Evolutionary conservation across 2,329 filamentous ascomycete species (phyloP).

Genomic region (Cordyceps javanica): DNA sequence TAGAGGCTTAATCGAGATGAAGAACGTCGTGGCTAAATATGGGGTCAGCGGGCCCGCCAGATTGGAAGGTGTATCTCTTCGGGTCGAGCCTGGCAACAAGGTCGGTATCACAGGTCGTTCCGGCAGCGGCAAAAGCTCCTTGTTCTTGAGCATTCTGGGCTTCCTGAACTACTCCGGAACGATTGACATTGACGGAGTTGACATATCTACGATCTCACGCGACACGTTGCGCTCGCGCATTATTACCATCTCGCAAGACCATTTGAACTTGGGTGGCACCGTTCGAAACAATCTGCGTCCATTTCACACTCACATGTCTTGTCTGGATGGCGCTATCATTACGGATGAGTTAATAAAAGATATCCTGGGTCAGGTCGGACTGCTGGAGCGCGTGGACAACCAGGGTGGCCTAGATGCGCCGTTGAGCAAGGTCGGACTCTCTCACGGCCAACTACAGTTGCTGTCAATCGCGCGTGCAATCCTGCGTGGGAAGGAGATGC

Average conservation of each 20-base stretch:
- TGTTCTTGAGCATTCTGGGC: constrained; percentile 16
- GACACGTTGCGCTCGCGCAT: constrained; percentile 36
- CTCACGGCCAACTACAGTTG: constrained; percentile 18
- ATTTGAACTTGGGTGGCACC: constrained; percentile 27
- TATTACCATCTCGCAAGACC: constrained; percentile 43
- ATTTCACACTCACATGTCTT: constrained; percentile 33
- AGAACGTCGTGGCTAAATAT: background rate
- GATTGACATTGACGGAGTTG: constrained; percentile 32
- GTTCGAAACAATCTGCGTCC: constrained; percentile 16
- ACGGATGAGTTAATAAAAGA: constrained; percentile 10
- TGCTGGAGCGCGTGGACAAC: constrained; percentile 17
- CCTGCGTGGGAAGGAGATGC: constrained; percentile 15
- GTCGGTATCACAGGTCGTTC: constrained; percentile 29
- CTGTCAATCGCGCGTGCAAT: background rate
- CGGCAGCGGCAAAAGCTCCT: constrained; percentile 19
- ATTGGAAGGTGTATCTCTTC: constrained; percentile 21
- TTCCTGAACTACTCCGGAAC: constrained; percentile 14
- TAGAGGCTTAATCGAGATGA: background rate
- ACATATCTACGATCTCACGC: constrained; percentile 31
- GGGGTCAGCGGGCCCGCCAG: constrained; percentile 6
- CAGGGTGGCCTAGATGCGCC: constrained; percentile 28
- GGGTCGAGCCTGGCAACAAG: constrained; percentile 21
- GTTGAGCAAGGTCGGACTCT: constrained; percentile 25
- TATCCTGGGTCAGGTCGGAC: constrained; percentile 4
- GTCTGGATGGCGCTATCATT: background rate